Conservation (phyloP, 129 eudicot species). For the Mikania micrantha region DNA sequence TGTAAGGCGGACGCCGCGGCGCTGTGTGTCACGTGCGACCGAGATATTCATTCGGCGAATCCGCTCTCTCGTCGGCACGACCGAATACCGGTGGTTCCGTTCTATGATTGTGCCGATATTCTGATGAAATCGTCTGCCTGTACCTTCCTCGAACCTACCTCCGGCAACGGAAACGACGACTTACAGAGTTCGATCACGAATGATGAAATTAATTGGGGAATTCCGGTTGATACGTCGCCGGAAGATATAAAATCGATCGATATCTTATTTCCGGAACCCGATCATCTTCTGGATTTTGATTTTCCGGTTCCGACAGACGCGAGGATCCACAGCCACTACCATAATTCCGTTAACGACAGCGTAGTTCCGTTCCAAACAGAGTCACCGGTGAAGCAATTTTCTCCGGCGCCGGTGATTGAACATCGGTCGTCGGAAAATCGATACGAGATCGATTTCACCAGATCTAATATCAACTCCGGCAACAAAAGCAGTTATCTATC, state of each 20-base stretch:
- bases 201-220: conserved; percentile 21
- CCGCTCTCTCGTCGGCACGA: conserved; percentile 80
- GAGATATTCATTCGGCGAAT: conserved; percentile 78
- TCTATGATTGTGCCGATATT: background rate
- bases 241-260: conserved; percentile 51
- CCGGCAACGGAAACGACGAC: conserved; percentile 20
- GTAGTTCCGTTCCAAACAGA: conserved; percentile 60
- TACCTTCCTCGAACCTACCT: background rate
- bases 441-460: conserved; percentile 67
- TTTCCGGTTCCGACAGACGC: conserved; percentile 31
- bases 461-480: conserved; percentile 41
- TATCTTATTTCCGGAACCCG: conserved; percentile 41
- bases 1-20: conserved; percentile 91
- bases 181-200: conserved; percentile 14
- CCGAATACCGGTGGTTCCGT: conserved; percentile 46
- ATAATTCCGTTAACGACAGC: conserved; percentile 38
- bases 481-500: conserved; percentile 31
- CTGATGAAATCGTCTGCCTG: conserved; percentile 18
- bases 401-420: background rate
- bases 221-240: conserved; percentile 23
- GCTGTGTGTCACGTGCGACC: conserved; percentile 69
- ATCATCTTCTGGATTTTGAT: conserved; percentile 50
- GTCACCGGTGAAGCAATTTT: conserved; percentile 12
- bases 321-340: conserved; percentile 18
- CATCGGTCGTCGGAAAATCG: conserved; percentile 32